phyloP scores from a whole-genome alignment of 2,329 filamentous ascomycete genomes.

The Zarea fungicola region DNA sequence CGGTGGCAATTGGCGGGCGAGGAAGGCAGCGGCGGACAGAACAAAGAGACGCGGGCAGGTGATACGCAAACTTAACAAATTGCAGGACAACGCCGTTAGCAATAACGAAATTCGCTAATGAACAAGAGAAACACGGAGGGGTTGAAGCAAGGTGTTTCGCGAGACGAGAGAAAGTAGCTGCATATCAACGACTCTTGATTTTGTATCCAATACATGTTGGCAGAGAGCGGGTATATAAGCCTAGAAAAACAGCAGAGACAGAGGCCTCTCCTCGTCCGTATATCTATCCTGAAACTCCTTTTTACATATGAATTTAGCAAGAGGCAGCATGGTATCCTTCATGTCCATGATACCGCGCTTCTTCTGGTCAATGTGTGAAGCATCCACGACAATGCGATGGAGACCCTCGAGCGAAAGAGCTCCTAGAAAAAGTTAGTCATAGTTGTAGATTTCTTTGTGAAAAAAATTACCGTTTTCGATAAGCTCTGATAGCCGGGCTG shows the following conservation, averaged over 20 bases:
- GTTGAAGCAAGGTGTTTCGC: not conserved
- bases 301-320: constrained; percentile 68
- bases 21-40: constrained; percentile 2
- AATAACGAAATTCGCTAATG: not conserved
- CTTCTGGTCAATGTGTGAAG: constrained; percentile 90
- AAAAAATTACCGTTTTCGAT: constrained; percentile 64
- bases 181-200: not conserved
- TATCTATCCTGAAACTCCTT: constrained; percentile 69
- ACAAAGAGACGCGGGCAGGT: not conserved
- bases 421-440: constrained; percentile 32
- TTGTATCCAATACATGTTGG: not conserved
- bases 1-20: not conserved
- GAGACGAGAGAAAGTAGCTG: not conserved
- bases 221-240: constrained; percentile 18
- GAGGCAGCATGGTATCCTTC: constrained; percentile 81
- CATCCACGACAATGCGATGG: constrained; percentile 80
- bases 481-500: constrained; percentile 73
- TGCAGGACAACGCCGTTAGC: not conserved
- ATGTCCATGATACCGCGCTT: constrained; percentile 92
- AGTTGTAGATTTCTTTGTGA: not conserved
- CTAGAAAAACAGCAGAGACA: constrained; percentile 63
- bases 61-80: not conserved
- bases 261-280: constrained; percentile 48
- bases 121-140: not conserved
- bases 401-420: constrained; percentile 66